Evolutionary conservation across 116 monocot genomes (phyloP).

Genomic region (Cymodocea nodosa): DNA sequence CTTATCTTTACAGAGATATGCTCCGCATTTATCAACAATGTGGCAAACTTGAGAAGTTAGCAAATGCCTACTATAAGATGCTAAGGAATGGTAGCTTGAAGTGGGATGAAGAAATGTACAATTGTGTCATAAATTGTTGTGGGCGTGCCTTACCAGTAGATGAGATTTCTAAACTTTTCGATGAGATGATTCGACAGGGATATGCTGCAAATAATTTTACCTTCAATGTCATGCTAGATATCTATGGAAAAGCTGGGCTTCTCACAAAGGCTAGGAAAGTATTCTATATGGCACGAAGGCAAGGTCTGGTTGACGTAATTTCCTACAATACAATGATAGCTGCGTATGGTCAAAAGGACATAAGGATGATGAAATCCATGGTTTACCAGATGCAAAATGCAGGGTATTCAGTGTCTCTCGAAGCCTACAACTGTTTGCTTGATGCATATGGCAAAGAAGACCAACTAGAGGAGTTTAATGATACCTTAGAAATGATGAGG

Average conservation of each 20-base stretch:
- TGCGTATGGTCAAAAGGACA: slow-evolving; percentile 49
- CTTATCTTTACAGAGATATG: slow-evolving; percentile 77
- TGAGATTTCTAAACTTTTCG: slow-evolving; percentile 74
- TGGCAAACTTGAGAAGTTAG: slow-evolving; percentile 49
- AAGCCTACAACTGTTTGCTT: slow-evolving; percentile 80
- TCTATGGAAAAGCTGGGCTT: slow-evolving; percentile 73
- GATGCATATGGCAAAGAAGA: slow-evolving; percentile 82
- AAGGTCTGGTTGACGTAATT: slow-evolving; percentile 54
- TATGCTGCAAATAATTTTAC: slow-evolving; percentile 53
- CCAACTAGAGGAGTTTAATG: slow-evolving; percentile 53
- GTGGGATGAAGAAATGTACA: slow-evolving; percentile 84
- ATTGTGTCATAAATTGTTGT: slow-evolving; percentile 88
- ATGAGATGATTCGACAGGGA: slow-evolving; percentile 60
- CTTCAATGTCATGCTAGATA: slow-evolving; percentile 68
- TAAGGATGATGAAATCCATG: slow-evolving; percentile 41
- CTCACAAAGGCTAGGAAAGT: slow-evolving; percentile 55
- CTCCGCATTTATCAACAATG: slow-evolving; percentile 78
- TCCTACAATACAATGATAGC: slow-evolving; percentile 90
- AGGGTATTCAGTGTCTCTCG: slow-evolving; percentile 57
- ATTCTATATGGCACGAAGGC: slow-evolving; percentile 60
- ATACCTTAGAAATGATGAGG: slow-evolving; percentile 62
- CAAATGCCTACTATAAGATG: slow-evolving; percentile 60
- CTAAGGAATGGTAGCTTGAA: slow-evolving; percentile 25
- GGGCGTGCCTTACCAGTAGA: slow-evolving; percentile 74
- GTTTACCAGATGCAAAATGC: slow-evolving; percentile 50